These are phyloP conservation scores for Eucalyptus marginata DNA, from an alignment of 345 rosid species.

Conservation along the genomic window DNA sequence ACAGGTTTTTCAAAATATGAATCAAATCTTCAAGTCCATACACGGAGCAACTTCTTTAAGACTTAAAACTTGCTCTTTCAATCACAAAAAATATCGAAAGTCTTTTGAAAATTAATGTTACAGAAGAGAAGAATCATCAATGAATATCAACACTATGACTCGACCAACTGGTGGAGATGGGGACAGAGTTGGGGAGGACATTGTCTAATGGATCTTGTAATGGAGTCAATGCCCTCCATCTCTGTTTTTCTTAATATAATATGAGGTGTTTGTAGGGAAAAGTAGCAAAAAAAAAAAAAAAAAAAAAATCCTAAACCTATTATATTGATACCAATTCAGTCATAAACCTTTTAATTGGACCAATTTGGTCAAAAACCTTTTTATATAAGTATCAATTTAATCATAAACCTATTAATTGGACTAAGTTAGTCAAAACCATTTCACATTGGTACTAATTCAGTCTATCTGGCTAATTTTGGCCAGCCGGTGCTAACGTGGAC, in stretches of 20 bases:
- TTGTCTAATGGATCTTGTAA: not conserved
- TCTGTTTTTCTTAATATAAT: not conserved
- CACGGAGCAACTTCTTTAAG: not conserved
- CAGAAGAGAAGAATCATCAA: not conserved
- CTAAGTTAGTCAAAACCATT: too few relatives aligned
- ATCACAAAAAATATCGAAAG: not conserved
- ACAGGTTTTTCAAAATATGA: too few relatives aligned
- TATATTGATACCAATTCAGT: too few relatives aligned
- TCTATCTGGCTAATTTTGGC: fast-evolving
- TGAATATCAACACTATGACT: not conserved
- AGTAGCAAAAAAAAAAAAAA: too few relatives aligned
- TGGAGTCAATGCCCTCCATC: not conserved
- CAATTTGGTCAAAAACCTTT: too few relatives aligned
- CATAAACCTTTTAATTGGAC: fast-evolving
- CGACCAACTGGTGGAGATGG: fast-evolving
- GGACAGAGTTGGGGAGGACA: not conserved
- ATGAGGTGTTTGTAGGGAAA: too few relatives aligned
- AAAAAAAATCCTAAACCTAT: too few relatives aligned
- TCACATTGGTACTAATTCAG: too few relatives aligned
- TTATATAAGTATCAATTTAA: too few relatives aligned
- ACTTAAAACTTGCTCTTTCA: not conserved
- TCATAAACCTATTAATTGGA: too few relatives aligned
- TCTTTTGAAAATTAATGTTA: not conserved
- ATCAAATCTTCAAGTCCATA: too few relatives aligned
- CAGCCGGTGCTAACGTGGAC: fast-evolving